Conservation (phyloP, 2,329 filamentous ascomycete genomes). For the Fusarium protoensiforme region DNA sequence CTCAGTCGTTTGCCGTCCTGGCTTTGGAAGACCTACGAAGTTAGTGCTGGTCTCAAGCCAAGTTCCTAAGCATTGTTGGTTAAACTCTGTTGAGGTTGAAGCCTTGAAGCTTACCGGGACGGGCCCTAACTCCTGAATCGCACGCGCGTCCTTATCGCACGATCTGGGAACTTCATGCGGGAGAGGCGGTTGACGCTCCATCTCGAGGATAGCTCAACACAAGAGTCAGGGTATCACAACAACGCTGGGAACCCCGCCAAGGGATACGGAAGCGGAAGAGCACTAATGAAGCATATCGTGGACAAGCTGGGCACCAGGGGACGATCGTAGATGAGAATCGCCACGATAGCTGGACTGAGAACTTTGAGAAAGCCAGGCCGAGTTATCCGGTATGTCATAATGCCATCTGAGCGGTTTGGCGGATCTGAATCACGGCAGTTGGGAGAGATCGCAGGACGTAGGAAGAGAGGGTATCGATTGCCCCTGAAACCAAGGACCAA, state of each 20-base stretch:
- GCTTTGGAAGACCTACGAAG: background rate
- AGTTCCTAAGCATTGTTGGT: background rate
- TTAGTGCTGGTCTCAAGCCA: background rate
- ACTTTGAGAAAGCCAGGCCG: background rate
- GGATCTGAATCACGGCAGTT: background rate
- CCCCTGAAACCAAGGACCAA: background rate
- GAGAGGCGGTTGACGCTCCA: background rate
- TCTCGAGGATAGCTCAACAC: background rate
- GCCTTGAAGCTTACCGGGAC: background rate
- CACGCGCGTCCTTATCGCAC: background rate
- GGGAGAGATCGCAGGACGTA: background rate
- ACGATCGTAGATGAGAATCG: background rate
- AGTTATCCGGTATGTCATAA: background rate
- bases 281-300: constrained; percentile 1
- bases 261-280: constrained; percentile 15
- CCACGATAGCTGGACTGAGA: background rate
- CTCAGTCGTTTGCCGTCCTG: background rate
- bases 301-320: background rate
- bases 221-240: background rate
- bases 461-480: background rate
- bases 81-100: background rate
- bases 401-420: background rate
- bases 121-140: constrained; percentile 12
- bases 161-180: background rate
- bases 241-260: background rate